Percentiles rank a stretch among this genome's conserved stretches.
Evolutionary conservation across 495 filamentous ascomycete species (phyloP).

Genomic region (Penicillium flavigenum): DNA sequence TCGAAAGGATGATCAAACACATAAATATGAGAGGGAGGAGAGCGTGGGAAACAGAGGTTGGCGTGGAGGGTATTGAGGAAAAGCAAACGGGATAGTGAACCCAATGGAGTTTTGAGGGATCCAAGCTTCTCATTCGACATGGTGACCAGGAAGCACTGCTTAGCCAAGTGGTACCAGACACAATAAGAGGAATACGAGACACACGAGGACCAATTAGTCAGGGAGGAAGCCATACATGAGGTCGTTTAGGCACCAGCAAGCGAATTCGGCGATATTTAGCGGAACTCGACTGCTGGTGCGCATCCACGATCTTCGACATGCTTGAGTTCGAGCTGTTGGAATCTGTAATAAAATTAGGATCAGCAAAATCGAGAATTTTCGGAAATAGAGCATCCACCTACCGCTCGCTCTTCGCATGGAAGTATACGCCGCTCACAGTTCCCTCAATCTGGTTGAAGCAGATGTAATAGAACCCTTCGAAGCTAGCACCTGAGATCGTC

Average conservation of each 20-base stretch:
- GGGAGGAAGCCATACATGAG: background rate
- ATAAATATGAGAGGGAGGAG: background rate
- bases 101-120: background rate
- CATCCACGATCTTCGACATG: constrained; percentile 84
- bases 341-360: constrained; percentile 49
- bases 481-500: constrained; percentile 89
- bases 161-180: constrained; percentile 1
- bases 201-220: background rate
- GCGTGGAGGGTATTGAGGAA: constrained; percentile 4
- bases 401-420: constrained; percentile 96
- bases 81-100: background rate
- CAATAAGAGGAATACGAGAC: background rate
- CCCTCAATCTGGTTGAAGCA: constrained; percentile 93
- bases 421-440: constrained; percentile 90
- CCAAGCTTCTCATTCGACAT: background rate
- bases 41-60: background rate
- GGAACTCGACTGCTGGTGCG: constrained; percentile 88
- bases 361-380: background rate
- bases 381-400: constrained; percentile 45
- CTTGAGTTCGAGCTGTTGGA: constrained; percentile 88
- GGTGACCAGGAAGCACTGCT: constrained; percentile 16
- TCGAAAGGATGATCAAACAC: constrained; percentile 10
- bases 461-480: constrained; percentile 99
- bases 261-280: constrained; percentile 51
- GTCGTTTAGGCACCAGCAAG: constrained; percentile 20